A percentile compares a stretch with the other conserved stretches of the same genome.
These are phyloP conservation scores for Coemansia sp. DNA, from an alignment of 192 early-diverging fungal genomes.

Conservation along the genomic window DNA sequence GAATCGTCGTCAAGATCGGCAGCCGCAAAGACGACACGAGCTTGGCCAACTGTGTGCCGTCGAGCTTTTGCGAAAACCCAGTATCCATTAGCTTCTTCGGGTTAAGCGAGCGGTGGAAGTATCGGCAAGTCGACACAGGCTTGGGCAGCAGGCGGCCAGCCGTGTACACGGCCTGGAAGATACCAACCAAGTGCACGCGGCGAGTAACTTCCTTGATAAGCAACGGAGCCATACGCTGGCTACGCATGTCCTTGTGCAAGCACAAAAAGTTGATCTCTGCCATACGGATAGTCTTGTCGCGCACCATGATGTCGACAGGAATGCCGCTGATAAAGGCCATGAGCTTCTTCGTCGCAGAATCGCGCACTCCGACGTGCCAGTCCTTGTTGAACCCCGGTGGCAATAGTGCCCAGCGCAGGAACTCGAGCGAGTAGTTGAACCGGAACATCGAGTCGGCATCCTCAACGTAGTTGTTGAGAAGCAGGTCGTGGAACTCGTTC, in stretches of 20 bases:
- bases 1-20: conserved; percentile 49
- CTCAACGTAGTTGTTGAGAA: conserved; percentile 96
- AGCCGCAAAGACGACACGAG: conserved; percentile 21
- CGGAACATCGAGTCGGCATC: conserved; percentile 95
- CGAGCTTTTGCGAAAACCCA: conserved; percentile 82
- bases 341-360: conserved; percentile 68
- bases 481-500: conserved; percentile 87
- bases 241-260: conserved; percentile 92
- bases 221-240: conserved; percentile 92
- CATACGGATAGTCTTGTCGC: conserved; percentile 65
- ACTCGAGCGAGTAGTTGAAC: conserved; percentile 92
- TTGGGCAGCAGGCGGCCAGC: conserved; percentile 90
- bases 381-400: conserved; percentile 86
- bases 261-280: conserved; percentile 99
- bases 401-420: conserved; percentile 93
- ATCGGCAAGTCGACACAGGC: conserved; percentile 79
- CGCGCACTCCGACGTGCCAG: conserved; percentile 94
- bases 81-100: conserved; percentile 93
- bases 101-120: conserved; percentile 94
- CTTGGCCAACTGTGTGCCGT: conserved; percentile 31
- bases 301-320: conserved; percentile 78
- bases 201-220: conserved; percentile 98
- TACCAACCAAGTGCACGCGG: conserved; percentile 84
- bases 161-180: conserved; percentile 99
- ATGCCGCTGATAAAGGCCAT: conserved; percentile 97